Base-by-base conservation (phyloP, 106 monocot species). In the Dendrobium officinale region DNA sequence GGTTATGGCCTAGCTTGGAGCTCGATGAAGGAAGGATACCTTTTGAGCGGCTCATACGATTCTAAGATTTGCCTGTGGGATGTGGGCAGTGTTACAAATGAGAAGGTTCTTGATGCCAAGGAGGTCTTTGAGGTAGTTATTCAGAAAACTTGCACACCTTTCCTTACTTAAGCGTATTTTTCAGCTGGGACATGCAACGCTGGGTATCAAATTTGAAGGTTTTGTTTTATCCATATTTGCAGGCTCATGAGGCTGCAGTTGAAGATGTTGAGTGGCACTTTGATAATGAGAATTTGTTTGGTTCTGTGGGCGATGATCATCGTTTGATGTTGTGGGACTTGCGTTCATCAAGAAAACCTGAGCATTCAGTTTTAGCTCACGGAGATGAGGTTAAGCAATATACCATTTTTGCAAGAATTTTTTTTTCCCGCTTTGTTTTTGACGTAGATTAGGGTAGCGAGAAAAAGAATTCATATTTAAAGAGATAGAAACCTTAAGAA, bases 241-340 rank as follows among this genome's bases (percentile, higher is more conserved):
- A 94, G 94, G 94, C 79, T 51, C 98, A 98, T 55, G 82, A 86
- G 54, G 83, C 80, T 80, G 75, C 79, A 15, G 98, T 98, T 27
- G 98, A 98, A 84, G 98, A 98, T 86, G 94, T 98, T 81, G 80
- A 86, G n/a, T 98, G 98, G 98, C 98, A 98, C 67, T 66, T 72
- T 44, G 87, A 80, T 42, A 86, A 98, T 82, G 98, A 89, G 59
- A 92, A 89, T 77, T 49, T 98, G 56, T 98, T 98, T 88, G 98
- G 94, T 8, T 98, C 98, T 17, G 98, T 95, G 78, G 92, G 92
- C 16, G 98, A 98, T 85, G 98, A 98, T 82, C 89, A 86, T 85
- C 86, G 42, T 80, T 83, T 98, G 64, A 98, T 98, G 94, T 85
- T 98, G 43, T 98, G 98, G 98, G 98, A 98, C 84, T 80, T 95